Evolutionary conservation across 2,329 filamentous ascomycete genomes (phyloP), one percentile per base, ranked within the genome.

Genomic region (Arthrobotrys sinensis): DNA sequence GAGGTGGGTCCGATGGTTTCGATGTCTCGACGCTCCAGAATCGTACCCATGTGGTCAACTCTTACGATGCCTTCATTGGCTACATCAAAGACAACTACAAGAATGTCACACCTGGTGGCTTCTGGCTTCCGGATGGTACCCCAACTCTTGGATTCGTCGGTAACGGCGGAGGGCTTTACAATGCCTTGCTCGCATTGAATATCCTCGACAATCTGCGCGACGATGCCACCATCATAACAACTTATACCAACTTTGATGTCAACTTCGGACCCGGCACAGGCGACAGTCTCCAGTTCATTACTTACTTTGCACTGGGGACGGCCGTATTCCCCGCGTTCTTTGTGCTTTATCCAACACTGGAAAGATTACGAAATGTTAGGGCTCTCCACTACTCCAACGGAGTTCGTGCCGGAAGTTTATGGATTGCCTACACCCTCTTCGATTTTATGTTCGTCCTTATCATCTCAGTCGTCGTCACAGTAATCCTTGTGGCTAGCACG

Each of bases 351-450:
- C 93, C 93, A 0, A 97, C 93, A n/a, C 86, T 92, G 32, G 94
- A 97, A 84, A 88, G 93, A 28, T 86, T 93, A 10, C 87, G 90
- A 62, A 92, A 93, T 80, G 93, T 97, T 24, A 89, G 94, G 64
- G 92, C 92, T 14, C 86, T 97, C 34, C 91, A 97, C 84, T 97
- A 97, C 84, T 96, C 93, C 67, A 97, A 97, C 82, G 94, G 94
- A 55, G 93, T 97, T 32, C 88, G 92, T 11, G 91, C 92, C 0
- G 86, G 92, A 7, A 93, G 94, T 0, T 86, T 97, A 1, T 97
- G 95, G 94, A 84, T 93, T 4, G 93, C 94, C 0, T 96, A 97
- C 82, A 87, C 92, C 0, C 82, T 87, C 0, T 97, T 97, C 82
- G 94, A 97, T 85, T 93, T 94, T 80, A 83, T 89, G 50, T 90